Conservation (phyloP, 2,329 filamentous ascomycete species). For the Xylaria sp. region DNA sequence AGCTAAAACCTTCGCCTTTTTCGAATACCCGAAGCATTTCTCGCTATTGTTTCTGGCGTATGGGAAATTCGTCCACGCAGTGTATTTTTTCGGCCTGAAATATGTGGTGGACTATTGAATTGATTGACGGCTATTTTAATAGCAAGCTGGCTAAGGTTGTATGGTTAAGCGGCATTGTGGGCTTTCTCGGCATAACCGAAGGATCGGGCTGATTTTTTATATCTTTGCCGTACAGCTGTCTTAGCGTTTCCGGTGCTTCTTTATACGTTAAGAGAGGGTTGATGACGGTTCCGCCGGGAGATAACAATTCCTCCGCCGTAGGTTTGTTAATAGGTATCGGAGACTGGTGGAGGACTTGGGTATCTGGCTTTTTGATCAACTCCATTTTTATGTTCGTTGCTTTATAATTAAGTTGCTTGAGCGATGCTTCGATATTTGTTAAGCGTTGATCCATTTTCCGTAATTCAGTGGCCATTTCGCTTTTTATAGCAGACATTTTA, state of each 20-base stretch:
- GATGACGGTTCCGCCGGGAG: conserved; percentile 35
- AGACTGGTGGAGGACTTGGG: conserved; percentile 28
- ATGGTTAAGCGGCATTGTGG: conserved; percentile 81
- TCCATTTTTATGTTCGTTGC: conserved; percentile 34
- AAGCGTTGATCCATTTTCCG: conserved; percentile 42
- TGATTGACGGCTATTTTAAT: conserved; percentile 71
- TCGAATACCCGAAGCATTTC: conserved; percentile 77
- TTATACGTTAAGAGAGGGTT: conserved; percentile 31
- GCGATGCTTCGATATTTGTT: conserved; percentile 42
- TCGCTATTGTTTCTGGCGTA: conserved; percentile 72
- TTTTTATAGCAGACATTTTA: conserved; percentile 45
- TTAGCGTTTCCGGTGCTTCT: conserved; percentile 40
- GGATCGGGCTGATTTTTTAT: conserved; percentile 55
- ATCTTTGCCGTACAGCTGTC: conserved; percentile 47
- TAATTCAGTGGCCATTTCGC: no score
- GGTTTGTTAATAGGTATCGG: conserved; percentile 25
- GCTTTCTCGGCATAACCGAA: conserved; percentile 58
- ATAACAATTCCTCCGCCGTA: conserved; percentile 26
- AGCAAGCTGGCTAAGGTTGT: conserved; percentile 87
- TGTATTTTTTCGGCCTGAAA: conserved; percentile 54
- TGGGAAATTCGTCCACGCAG: conserved; percentile 71
- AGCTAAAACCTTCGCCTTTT: conserved; percentile 68
- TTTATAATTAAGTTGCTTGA: conserved; percentile 32
- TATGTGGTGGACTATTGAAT: conserved; percentile 59
- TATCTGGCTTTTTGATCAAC: conserved; percentile 38